Evolutionary conservation across 768 basidiomycete genomes (phyloP).

Genomic region (Hysterangium stoloniferum): DNA sequence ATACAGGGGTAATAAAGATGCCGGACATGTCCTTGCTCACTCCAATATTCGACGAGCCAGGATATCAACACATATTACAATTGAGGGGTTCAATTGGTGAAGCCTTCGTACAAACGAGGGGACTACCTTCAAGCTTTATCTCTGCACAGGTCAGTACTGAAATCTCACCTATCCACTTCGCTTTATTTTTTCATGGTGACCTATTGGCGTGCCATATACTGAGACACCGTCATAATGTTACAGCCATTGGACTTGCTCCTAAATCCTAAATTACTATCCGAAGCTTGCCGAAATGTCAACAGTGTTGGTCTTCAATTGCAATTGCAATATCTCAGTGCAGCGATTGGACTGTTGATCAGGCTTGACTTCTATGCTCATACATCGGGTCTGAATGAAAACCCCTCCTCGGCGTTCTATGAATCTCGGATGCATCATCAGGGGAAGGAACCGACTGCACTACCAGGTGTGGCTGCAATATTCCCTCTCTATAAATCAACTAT

Average conservation of each 20-base stretch:
- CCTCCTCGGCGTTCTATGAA: not conserved
- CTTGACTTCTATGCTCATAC: not conserved
- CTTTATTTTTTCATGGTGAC: constrained; percentile 12
- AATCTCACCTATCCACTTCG: constrained; percentile 10
- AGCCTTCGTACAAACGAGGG: constrained; percentile 16
- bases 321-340: not conserved
- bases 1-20: not conserved
- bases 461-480: not conserved
- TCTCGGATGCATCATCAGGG: not conserved
- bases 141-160: constrained; percentile 36
- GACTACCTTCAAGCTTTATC: constrained; percentile 31
- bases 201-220: constrained; percentile 11
- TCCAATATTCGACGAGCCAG: not conserved
- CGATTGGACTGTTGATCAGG: not conserved
- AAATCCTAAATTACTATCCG: constrained; percentile 19
- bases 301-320: not conserved
- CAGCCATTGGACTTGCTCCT: constrained; percentile 48
- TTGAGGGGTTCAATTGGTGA: not conserved
- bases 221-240: constrained; percentile 20
- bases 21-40: not conserved
- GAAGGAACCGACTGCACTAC: not conserved
- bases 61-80: not conserved
- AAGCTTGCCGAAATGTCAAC: not conserved
- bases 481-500: not conserved
- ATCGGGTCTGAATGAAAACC: too few species aligned